These are phyloP conservation scores for Coemansia linderi DNA, from an alignment of 371 early-diverging fungal species.

Conservation along the genomic window DNA sequence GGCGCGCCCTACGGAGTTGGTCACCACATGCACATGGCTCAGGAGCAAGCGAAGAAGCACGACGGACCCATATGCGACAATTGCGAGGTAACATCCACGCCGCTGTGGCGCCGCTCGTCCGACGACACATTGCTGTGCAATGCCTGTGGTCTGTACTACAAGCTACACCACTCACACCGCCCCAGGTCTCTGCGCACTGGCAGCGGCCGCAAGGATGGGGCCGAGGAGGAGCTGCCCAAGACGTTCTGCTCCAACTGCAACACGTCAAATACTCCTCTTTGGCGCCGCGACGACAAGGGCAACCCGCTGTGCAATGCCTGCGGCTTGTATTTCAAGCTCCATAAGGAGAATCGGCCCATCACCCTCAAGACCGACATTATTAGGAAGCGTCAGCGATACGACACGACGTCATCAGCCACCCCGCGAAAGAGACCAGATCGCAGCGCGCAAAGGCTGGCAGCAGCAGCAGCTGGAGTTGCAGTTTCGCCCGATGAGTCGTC, in stretches of 20 bases:
- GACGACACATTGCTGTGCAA: constrained; percentile 89
- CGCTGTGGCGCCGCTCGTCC: constrained; percentile 91
- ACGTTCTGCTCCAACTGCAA: constrained; percentile 83
- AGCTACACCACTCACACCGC: constrained; percentile 71
- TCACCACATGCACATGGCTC: constrained; percentile 13
- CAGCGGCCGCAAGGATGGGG: constrained; percentile 45
- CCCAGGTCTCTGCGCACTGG: constrained; percentile 57
- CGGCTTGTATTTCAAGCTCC: constrained; percentile 92
- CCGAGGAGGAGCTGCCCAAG: constrained; percentile 46
- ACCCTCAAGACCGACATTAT: constrained; percentile 82
- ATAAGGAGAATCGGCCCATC: constrained; percentile 78
- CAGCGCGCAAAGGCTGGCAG: constrained; percentile 18
- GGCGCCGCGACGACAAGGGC: constrained; percentile 88
- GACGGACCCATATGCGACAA: constrained; percentile 71
- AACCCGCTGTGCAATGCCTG: constrained; percentile 94
- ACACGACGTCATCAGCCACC: constrained; percentile 28
- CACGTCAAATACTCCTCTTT: constrained; percentile 89
- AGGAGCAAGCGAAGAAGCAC: constrained; percentile 25
- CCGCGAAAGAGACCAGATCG: constrained; percentile 39
- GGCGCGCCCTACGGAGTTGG: constrained; percentile 29
- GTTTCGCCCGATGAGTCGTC: constrained; percentile 15
- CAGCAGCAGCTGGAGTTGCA: neutral
- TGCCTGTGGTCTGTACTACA: constrained; percentile 94
- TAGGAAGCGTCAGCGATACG: constrained; percentile 77
- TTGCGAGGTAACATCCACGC: constrained; percentile 87